These are phyloP conservation scores for Russula abietina DNA, from an alignment of 768 basidiomycete species.

Conservation along the genomic window DNA sequence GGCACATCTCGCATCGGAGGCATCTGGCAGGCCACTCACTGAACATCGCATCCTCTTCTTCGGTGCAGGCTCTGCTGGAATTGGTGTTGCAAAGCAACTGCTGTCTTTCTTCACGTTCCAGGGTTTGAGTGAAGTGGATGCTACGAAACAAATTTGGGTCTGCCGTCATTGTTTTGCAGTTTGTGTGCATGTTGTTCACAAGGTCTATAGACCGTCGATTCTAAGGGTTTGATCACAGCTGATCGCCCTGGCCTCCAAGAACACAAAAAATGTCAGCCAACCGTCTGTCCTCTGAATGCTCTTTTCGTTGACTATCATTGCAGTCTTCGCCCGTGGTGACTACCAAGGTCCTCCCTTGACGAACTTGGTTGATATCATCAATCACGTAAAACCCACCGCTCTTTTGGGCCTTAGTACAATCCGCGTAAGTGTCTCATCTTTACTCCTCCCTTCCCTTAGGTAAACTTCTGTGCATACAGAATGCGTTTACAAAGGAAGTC, in stretches of 20 bases:
- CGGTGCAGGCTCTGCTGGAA: constrained; percentile 87
- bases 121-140: constrained; percentile 71
- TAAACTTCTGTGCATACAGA: constrained; percentile 34
- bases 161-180: neutral
- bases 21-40: constrained; percentile 57
- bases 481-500: constrained; percentile 69
- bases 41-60: constrained; percentile 88
- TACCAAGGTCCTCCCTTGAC: constrained; percentile 72
- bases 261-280: constrained; percentile 69
- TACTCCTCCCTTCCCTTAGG: constrained; percentile 1
- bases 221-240: constrained; percentile 78
- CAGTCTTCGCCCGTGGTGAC: constrained; percentile 79
- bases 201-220: constrained; percentile 48
- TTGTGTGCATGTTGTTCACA: neutral
- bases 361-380: constrained; percentile 72
- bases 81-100: constrained; percentile 86
- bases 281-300: neutral
- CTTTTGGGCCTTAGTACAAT: constrained; percentile 84
- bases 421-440: constrained; percentile 37
- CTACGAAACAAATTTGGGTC: constrained; percentile 70
- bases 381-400: constrained; percentile 80
- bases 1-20: constrained; percentile 65
- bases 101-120: constrained; percentile 83
- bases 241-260: constrained; percentile 65
- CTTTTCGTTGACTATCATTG: constrained; percentile 7